Conservation (phyloP, 2,329 filamentous ascomycete species). For the Ceratocystis albifundus region DNA sequence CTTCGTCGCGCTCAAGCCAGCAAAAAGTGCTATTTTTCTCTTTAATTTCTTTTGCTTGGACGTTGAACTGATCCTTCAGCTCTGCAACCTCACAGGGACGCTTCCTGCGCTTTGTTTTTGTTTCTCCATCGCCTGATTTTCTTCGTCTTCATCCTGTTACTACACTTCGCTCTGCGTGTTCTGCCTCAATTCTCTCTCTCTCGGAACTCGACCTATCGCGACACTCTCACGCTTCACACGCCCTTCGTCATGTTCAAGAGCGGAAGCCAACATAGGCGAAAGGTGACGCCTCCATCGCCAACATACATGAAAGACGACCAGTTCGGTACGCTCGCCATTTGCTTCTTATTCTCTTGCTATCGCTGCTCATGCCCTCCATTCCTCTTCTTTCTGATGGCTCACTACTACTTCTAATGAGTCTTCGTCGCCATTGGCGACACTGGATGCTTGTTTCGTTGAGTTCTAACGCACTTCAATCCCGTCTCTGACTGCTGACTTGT, state of each 20-base stretch:
- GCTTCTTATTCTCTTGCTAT: conserved; percentile 10
- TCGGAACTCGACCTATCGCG: neutral
- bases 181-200: neutral
- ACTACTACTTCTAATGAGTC: neutral
- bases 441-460: neutral
- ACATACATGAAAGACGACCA: conserved; percentile 57
- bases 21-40: neutral
- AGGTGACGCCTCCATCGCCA: conserved; percentile 49
- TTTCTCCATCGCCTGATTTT: conserved; percentile 4
- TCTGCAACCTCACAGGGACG: neutral
- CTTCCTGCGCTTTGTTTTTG: neutral
- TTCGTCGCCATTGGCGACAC: neutral
- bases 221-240: conserved; percentile 3
- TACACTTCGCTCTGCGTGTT: neutral
- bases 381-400: neutral
- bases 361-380: conserved; percentile 8
- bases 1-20: conserved; percentile 1
- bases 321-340: conserved; percentile 40
- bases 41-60: conserved; percentile 11
- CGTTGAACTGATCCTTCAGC: neutral
- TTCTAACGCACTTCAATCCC: neutral
- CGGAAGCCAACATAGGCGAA: conserved; percentile 32
- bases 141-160: conserved; percentile 2
- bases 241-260: conserved; percentile 22
- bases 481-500: conserved; percentile 24